These are phyloP conservation scores for Penicillium sp. DNA, from an alignment of 2,329 filamentous ascomycete genomes.

Conservation along the genomic window DNA sequence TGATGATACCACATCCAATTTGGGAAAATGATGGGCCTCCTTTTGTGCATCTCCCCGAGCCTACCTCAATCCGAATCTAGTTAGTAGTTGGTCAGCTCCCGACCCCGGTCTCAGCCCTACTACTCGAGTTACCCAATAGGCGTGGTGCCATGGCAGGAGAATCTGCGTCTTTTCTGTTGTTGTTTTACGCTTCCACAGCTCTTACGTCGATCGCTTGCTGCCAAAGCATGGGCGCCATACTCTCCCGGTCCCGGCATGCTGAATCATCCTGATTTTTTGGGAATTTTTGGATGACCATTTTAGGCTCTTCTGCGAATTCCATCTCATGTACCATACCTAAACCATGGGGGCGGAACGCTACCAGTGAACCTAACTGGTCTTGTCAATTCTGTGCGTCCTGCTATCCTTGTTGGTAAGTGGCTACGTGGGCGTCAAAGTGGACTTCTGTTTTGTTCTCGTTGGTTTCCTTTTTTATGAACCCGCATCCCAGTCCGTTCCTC, in stretches of 20 bases:
- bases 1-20: not conserved
- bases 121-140: slow-evolving; percentile 13
- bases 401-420: not conserved
- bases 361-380: not conserved
- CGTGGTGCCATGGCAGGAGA: not conserved
- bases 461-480: not conserved
- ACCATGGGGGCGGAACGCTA: not conserved
- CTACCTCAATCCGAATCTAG: too few relatives aligned
- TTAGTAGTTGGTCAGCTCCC: not conserved
- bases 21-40: not conserved
- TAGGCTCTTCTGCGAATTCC: not conserved
- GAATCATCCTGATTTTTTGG: slow-evolving; percentile 15
- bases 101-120: slow-evolving; percentile 16
- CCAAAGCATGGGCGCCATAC: slow-evolving; percentile 12
- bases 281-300: not conserved
- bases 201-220: slow-evolving; percentile 12
- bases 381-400: not conserved
- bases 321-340: not conserved
- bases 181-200: slow-evolving; percentile 1
- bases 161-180: not conserved
- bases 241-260: slow-evolving; percentile 4
- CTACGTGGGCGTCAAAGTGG: not conserved
- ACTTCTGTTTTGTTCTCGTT: not conserved
- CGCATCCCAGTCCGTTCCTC: not conserved
- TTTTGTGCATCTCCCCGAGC: not conserved